These are phyloP conservation scores for Entomortierella parvispora DNA, from an alignment of 192 early-diverging fungal species.

Conservation along the genomic window DNA sequence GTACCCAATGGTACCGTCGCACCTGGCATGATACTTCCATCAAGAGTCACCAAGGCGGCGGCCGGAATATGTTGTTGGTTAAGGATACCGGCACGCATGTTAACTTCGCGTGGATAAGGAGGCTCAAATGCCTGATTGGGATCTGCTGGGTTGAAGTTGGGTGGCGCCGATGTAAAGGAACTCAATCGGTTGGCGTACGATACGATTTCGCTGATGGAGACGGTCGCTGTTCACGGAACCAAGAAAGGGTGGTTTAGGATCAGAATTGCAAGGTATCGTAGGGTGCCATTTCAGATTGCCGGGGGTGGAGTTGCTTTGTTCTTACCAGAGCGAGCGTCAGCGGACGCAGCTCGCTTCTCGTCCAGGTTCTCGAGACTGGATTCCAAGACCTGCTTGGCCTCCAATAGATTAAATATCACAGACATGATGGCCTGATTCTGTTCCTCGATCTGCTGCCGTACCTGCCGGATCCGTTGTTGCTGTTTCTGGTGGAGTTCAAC, in stretches of 20 bases:
- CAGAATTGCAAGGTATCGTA: too few relatives aligned
- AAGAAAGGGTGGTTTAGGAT: neutral
- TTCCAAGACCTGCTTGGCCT: slow-evolving; percentile 48
- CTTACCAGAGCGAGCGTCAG: slow-evolving; percentile 35
- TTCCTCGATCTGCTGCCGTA: slow-evolving; percentile 58
- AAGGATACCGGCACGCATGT: slow-evolving; percentile 59
- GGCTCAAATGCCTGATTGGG: slow-evolving; percentile 59
- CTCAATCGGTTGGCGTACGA: slow-evolving; percentile 62
- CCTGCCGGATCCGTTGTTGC: slow-evolving; percentile 56
- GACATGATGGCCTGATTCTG: slow-evolving; percentile 52
- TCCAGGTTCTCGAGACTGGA: slow-evolving; percentile 34
- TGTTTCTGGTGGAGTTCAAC: slow-evolving; percentile 61
- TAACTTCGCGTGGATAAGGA: slow-evolving; percentile 64
- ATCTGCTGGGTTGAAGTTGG: slow-evolving; percentile 59
- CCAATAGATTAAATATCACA: slow-evolving; percentile 50
- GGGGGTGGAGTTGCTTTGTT: neutral
- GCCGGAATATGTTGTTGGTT: slow-evolving; percentile 61
- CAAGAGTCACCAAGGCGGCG: slow-evolving; percentile 38
- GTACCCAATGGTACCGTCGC: slow-evolving; percentile 1
- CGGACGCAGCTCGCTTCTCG: slow-evolving; percentile 24
- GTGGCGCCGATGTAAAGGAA: slow-evolving; percentile 63
- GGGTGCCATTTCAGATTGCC: too few relatives aligned
- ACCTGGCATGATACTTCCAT: slow-evolving; percentile 42
- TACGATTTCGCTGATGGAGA: slow-evolving; percentile 59
- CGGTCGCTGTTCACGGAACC: neutral